Base-by-base conservation (phyloP, 306 rosid genomes). In the Quercus parvula region DNA sequence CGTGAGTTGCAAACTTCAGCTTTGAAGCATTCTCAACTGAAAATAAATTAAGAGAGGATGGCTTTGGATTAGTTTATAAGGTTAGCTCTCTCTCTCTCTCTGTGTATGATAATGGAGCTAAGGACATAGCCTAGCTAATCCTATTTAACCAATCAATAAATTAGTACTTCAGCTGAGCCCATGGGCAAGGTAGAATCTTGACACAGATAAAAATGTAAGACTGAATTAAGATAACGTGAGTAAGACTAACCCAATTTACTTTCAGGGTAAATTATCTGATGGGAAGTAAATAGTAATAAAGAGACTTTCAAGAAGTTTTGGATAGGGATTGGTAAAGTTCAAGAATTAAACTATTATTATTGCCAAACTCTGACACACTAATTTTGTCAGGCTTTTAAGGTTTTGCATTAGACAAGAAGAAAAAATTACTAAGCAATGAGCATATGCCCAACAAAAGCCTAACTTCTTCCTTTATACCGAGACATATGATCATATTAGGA, bases 211-310 rank as follows among this genome's bases (percentile, higher is more conserved):
- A 57, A 27, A 25, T 52, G 1, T 35, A 62, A 49, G 20, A 49
- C 7, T 67, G 19, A 64, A 15, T 64, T 54, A 19, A n/a, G 12
- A 30, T 64, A 5, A 28, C 0, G 3, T 22, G 20, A 61, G 41
- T 46, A 46, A 59, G 41, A 10, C 5, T 35, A 66, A 66, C 2
- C 1, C 52, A 35, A 4, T 25, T 28, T 31, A 38, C 25, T 69
- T 68, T 38, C 59, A 79, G 85, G 72, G 73, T 18, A 44, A 20
- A 78, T 2, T 71, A 71, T 35, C 6, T 11, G 80, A 79, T 73
- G 87, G 81, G 6, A 78, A 63, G 78, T 87, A 88, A 63, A 69
- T 88, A 19, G 92, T 88, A 13, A 75, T 88, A 51, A 88, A 84
- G 64, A 62, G 88, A 62, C 87, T 86, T 19, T 84, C 87, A 8